These are phyloP conservation scores for Curvularia sp. DNA, from an alignment of 2,329 filamentous ascomycete genomes.

Conservation along the genomic window DNA sequence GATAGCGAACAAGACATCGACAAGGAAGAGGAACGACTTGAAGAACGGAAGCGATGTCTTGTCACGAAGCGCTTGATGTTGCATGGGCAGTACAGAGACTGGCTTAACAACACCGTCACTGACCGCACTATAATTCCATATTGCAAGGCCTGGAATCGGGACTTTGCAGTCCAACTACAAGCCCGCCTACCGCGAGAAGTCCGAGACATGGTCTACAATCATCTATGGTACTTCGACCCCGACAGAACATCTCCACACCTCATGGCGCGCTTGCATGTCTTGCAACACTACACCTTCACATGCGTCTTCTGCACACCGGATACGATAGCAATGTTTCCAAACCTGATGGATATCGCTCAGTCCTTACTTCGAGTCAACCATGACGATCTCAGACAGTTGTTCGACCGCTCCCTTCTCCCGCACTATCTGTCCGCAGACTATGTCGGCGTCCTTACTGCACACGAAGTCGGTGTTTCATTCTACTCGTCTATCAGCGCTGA, in stretches of 20 bases:
- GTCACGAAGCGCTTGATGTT: conserved; percentile 9
- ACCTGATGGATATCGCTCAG: background rate
- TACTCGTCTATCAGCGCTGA: background rate
- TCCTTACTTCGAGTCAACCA: background rate
- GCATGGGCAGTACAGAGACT: conserved; percentile 5
- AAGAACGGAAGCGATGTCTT: conserved; percentile 4
- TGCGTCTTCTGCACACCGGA: background rate
- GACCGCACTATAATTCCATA: conserved; percentile 7
- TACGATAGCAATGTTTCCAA: background rate
- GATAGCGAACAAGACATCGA: background rate
- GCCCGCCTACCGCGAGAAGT: conserved; percentile 4
- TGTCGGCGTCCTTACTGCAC: conserved; percentile 2
- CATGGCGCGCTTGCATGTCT: background rate
- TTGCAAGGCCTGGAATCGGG: conserved; percentile 6
- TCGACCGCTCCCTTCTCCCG: background rate
- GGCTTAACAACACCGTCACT: conserved; percentile 3
- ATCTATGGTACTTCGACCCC: conserved; percentile 6
- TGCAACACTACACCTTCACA: background rate
- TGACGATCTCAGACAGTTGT: background rate
- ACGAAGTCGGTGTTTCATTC: conserved; percentile 1
- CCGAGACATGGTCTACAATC: conserved; percentile 7
- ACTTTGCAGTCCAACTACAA: conserved; percentile 7
- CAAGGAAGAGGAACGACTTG: background rate
- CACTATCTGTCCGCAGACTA: conserved; percentile 4
- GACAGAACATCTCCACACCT: background rate